Base-by-base conservation (phyloP, 345 rosid genomes). In the Moringa oleifera region DNA sequence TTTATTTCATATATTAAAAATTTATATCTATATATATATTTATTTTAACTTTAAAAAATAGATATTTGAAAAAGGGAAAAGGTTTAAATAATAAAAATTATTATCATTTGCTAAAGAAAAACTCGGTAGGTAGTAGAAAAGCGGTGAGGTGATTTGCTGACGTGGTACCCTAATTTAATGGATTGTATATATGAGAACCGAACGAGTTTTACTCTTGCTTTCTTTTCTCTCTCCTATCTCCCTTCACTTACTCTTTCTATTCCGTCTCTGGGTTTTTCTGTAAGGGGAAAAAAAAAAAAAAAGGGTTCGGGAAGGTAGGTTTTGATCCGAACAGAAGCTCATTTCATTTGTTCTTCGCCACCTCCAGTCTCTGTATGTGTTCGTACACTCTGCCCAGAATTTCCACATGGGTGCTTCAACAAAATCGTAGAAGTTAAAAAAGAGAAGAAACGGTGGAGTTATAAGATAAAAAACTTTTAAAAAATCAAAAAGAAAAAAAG, bases 221-320 rank as follows among this genome's bases (percentile, higher is more conserved):
- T 33, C 37, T 33, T 33, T 33, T 33, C 37, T 33, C 37, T 11
- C 37, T 33, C 37, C 37, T 11, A 33, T 11, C 64, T 61, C 71
- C 75, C 49, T 61, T 62, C 76, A 53, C 23, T 55, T 45, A 36
- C 61, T 53, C 72, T 57, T 41, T 62, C 51, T 62, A n/a, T n/a
- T n/a, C n/a, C n/a, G 51, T 52, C 55, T 62, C 57, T 51, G 31
- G 31, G 53, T 70, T 61, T 51, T 51, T 53, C 66, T 60, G 57
- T 11, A n/a, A 33, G 37, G 6, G 37, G 6, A 33, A 33, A 33
- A 11, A 33, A 33, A 33, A 33, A 11, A 11, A 33, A 47, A 11
- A 33, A 33, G 11, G 37, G 11, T 33, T 4, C 37, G 37, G 11
- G 11, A 33, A 33, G 37, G 37, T 33, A 33, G 6, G 37, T 33